Conservation (phyloP, 352 stramenopile genomes). For the Pythium myriotylum region DNA sequence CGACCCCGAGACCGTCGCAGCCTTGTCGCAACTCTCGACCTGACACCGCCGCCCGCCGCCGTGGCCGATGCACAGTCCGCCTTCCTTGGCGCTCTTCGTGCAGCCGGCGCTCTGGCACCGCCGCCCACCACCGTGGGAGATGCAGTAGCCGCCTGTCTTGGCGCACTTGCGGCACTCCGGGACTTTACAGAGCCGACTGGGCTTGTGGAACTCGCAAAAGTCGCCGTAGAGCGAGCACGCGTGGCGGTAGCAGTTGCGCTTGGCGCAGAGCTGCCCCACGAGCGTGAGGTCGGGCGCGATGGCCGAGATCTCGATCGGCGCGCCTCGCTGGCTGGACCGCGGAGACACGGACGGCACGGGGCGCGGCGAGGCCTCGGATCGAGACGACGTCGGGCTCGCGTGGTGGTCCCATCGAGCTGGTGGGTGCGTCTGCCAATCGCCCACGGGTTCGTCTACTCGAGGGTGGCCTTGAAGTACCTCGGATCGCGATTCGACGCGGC, state of each 20-base stretch:
- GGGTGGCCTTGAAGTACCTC: too few species aligned
- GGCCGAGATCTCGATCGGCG: neutral
- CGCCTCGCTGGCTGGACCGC: neutral
- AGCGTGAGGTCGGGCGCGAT: constrained; percentile 21
- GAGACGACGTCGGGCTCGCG: neutral
- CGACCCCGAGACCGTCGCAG: constrained; percentile 45
- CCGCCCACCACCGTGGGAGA: constrained; percentile 72
- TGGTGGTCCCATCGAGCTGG: too few species aligned
- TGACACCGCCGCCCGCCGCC: constrained; percentile 59
- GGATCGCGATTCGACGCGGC: too few species aligned
- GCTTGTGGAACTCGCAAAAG: constrained; percentile 72
- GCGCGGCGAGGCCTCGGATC: neutral
- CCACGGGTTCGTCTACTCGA: too few species aligned
- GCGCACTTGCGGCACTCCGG: constrained; percentile 59
- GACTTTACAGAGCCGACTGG: constrained; percentile 64
- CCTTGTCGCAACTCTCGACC: constrained; percentile 50
- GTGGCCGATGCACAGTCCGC: constrained; percentile 59
- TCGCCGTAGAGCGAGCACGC: constrained; percentile 37
- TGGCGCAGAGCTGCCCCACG: constrained; percentile 45
- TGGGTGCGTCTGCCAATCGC: too few species aligned
- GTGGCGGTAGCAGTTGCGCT: constrained; percentile 63
- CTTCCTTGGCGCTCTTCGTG: constrained; percentile 75
- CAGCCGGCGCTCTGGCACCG: constrained; percentile 64
- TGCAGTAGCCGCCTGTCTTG: constrained; percentile 73
- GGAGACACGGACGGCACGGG: neutral